phyloP scores from a whole-genome alignment of 176 grass and related monocot genomes.

The Avena insularis region DNA sequence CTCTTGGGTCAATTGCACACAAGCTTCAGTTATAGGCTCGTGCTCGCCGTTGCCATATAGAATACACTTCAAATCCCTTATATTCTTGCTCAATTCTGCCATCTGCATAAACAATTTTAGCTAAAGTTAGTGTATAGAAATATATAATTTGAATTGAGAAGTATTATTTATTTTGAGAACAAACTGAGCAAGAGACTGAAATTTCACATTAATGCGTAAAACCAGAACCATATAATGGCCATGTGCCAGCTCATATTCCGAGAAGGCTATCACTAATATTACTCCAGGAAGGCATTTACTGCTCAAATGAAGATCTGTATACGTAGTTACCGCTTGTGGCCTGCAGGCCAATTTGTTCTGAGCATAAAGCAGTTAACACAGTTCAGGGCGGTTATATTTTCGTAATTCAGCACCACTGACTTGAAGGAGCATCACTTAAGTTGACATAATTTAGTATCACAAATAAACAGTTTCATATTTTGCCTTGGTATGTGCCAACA shows the following conservation, averaged over 20 bases:
- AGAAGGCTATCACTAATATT: constrained; percentile 8
- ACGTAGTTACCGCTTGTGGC: background rate
- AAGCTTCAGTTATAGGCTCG: constrained; percentile 89
- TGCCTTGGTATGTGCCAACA: background rate
- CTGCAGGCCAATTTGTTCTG: background rate
- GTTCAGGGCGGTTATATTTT: background rate
- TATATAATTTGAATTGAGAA: background rate
- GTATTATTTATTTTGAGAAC: background rate
- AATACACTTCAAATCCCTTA: constrained; percentile 92
- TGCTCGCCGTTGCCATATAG: constrained; percentile 90
- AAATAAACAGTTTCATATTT: background rate
- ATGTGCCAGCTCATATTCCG: background rate
- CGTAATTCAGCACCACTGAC: background rate
- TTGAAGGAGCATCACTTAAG: background rate
- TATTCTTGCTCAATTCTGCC: constrained; percentile 91
- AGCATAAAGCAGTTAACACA: background rate
- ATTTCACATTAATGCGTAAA: constrained; percentile 2
- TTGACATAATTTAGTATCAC: constrained; percentile 7
- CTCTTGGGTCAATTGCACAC: constrained; percentile 89
- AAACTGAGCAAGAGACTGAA: background rate
- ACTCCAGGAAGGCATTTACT: background rate
- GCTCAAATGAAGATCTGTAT: background rate
- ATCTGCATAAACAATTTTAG: constrained; percentile 63
- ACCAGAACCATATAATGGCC: background rate
- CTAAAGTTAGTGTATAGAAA: background rate